Evolutionary conservation across 495 filamentous ascomycete genomes (phyloP).

Genomic region (Schizothecium vesticola): DNA sequence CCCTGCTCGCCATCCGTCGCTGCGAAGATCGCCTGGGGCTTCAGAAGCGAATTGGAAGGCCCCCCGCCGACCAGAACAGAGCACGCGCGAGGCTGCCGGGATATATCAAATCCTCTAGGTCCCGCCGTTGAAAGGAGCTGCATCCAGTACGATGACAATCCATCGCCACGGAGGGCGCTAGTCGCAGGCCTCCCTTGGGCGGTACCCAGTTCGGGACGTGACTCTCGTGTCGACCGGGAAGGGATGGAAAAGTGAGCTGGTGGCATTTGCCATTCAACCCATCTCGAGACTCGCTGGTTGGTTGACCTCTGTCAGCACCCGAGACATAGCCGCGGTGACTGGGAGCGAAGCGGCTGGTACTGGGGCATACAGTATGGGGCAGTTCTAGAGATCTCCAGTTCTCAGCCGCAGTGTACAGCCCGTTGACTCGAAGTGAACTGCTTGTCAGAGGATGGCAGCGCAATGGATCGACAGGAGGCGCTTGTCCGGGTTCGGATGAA

Average conservation of each 20-base stretch:
- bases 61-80: not conserved
- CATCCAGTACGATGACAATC: not conserved
- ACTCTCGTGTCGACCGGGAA: not conserved
- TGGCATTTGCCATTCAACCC: too few relatives aligned
- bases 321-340: not conserved
- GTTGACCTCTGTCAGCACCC: conserved; percentile 7
- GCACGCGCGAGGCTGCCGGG: not conserved
- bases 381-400: not conserved
- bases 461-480: not conserved
- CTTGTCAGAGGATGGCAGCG: not conserved
- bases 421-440: not conserved
- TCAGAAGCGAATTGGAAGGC: conserved; percentile 1
- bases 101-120: not conserved
- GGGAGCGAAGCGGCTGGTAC: not conserved
- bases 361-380: not conserved
- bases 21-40: not conserved
- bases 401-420: not conserved
- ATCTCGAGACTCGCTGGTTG: not conserved
- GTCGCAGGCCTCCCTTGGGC: not conserved
- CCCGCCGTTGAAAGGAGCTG: not conserved
- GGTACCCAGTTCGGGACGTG: not conserved
- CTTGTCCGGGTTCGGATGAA: too few relatives aligned
- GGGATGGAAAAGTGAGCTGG: not conserved
- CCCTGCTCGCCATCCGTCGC: conserved; percentile 5
- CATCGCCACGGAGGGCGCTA: not conserved